Conservation (phyloP, 2,329 filamentous ascomycete genomes). For the Cladosporium sphaerospermum region DNA sequence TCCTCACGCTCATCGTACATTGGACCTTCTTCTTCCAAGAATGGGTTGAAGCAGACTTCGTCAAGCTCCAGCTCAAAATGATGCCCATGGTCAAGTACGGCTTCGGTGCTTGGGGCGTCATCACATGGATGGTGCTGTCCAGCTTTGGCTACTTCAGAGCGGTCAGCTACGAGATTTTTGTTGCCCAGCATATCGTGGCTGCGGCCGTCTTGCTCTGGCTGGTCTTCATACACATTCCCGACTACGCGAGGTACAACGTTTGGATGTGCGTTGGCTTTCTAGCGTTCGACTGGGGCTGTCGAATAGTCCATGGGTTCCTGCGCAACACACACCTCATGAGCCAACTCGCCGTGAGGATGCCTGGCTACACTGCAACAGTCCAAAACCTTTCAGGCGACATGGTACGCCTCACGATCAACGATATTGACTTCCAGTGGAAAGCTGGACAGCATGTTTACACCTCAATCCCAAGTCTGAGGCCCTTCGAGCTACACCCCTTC, state of each 20-base stretch:
- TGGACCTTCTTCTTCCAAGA: constrained; percentile 49
- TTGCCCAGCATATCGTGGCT: constrained; percentile 48
- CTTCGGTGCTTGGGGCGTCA: constrained; percentile 46
- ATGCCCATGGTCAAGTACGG: constrained; percentile 46
- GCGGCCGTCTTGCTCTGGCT: constrained; percentile 43
- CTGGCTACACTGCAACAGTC: constrained; percentile 22
- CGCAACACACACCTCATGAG: constrained; percentile 23
- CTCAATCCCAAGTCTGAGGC: constrained; percentile 47
- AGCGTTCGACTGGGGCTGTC: constrained; percentile 25
- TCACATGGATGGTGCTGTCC: constrained; percentile 48
- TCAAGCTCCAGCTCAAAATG: constrained; percentile 41
- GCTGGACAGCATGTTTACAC: constrained; percentile 60
- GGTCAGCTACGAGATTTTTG: constrained; percentile 49
- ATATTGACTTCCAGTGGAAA: constrained; percentile 52
- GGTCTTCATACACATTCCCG: constrained; percentile 46
- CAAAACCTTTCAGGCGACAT: constrained; percentile 47
- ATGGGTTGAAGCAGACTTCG: constrained; percentile 48
- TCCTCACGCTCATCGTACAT: constrained; percentile 49
- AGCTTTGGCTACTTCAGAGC: constrained; percentile 45
- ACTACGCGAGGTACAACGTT: constrained; percentile 25
- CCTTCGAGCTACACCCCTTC: constrained; percentile 59
- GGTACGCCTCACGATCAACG: constrained; percentile 50
- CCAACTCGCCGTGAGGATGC: neutral
- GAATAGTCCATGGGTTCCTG: constrained; percentile 21
- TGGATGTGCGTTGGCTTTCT: constrained; percentile 27